Evolutionary conservation across 2,329 filamentous ascomycete species (phyloP).

Genomic region (Nectriaceae sp.): DNA sequence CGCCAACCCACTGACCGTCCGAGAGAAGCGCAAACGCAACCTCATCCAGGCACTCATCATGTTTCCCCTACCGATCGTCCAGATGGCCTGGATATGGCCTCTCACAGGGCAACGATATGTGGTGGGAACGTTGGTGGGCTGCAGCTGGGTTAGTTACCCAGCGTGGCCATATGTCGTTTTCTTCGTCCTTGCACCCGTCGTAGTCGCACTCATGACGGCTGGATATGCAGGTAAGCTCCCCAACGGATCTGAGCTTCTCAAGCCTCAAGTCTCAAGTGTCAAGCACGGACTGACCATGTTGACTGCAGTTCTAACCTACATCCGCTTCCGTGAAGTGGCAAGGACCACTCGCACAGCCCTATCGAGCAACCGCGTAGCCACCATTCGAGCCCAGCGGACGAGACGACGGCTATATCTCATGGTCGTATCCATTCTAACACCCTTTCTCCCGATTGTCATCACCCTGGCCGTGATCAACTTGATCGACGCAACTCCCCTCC

Average conservation of each 20-base stretch:
- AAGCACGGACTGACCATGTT: background rate
- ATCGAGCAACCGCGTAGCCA: constrained; percentile 41
- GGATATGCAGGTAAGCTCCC: constrained; percentile 49
- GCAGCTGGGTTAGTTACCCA: constrained; percentile 43
- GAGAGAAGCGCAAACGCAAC: constrained; percentile 45
- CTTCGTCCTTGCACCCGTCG: constrained; percentile 46
- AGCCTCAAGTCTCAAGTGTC: constrained; percentile 1
- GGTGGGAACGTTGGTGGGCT: constrained; percentile 53
- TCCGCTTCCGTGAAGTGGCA: constrained; percentile 49
- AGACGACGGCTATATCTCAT: constrained; percentile 57
- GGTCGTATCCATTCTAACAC: constrained; percentile 51
- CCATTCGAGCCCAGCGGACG: constrained; percentile 47
- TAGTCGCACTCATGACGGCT: constrained; percentile 46
- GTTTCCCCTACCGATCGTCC: constrained; percentile 53
- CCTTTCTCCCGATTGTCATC: constrained; percentile 52
- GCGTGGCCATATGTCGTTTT: constrained; percentile 53
- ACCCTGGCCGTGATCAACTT: constrained; percentile 46
- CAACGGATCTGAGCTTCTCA: background rate
- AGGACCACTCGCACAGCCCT: constrained; percentile 43
- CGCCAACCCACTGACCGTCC: constrained; percentile 39
- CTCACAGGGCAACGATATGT: constrained; percentile 50
- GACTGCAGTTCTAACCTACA: constrained; percentile 46
- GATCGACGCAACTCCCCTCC: constrained; percentile 23
- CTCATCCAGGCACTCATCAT: constrained; percentile 55
- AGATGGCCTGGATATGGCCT: constrained; percentile 51